Evolutionary conservation across 2,329 filamentous ascomycete species (phyloP), one percentile per base, ranked within the genome.

Genomic region (Escovopsis sp.): DNA sequence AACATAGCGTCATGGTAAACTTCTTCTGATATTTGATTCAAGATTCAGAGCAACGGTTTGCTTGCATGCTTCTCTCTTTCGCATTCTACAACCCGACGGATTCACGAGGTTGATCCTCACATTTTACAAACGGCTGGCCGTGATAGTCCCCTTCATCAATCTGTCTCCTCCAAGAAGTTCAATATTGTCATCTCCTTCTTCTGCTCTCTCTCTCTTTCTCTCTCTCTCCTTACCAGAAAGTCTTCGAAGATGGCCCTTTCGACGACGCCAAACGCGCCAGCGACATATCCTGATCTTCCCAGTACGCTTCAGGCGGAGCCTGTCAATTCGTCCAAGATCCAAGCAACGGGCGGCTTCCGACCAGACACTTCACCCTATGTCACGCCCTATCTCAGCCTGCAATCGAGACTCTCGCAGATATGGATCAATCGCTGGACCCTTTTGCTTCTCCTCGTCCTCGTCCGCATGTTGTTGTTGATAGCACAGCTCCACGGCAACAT

Each of bases 401-500:
- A 80, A 56, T 81, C 89, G 54, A 81, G 88, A 55, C 73, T 96
- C 54, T 96, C 91, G 41, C 91, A 98, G 69, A 74, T 93, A 61
- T 95, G 89, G 87, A 80, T 98, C 67, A 96, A 98, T 69, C 77
- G 85, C 62, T 98, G 91, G 91, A 96, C 91, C 34, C 71, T 96
- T 46, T 72, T 98, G 39, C 71, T 96, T 39, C 62, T 94, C 45
- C 77, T 98, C 42, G 80, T 96, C 43, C 78, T 98, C 41, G 75
- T 82, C 48, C 78, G 88, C 44, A 75, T 89, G 46, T 66, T 98
- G 41, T 69, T 96, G 46, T 77, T 88, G 33, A 75, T 89, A 43
- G 71, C 72, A 43, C 73, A 74, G 52, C 73, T 95, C 48, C 72
- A 87, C 57, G 70, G 77, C 51, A 79, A 88, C 57, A 75, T 96